Evolutionary conservation across 345 rosid genomes (phyloP).

Genomic region (Eucalyptus regnans): DNA sequence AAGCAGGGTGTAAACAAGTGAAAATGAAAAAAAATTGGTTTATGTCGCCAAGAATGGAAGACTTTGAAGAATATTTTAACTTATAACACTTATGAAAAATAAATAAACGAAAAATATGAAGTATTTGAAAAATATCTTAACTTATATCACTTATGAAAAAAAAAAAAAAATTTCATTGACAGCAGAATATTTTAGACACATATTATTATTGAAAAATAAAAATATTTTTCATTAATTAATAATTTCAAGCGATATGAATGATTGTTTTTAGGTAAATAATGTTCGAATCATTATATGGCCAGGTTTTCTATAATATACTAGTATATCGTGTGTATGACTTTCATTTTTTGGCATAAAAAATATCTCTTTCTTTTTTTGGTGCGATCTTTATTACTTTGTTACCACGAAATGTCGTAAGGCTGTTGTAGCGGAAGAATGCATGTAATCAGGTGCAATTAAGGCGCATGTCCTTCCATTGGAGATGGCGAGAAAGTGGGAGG

Average conservation of each 20-base stretch:
- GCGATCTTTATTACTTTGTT: no score
- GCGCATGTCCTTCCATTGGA: not conserved
- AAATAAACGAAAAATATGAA: not conserved
- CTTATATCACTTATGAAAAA: not conserved
- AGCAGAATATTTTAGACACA: not conserved
- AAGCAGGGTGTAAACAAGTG: not conserved
- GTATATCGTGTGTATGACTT: not conserved
- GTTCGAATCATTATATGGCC: not conserved
- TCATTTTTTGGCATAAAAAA: no score
- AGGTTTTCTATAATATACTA: no score
- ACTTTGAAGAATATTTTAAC: not conserved
- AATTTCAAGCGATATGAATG: not conserved
- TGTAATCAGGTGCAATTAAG: not conserved
- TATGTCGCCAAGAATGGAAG: no score
- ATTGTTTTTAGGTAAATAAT: not conserved
- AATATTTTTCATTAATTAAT: not conserved
- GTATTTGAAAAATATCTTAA: not conserved
- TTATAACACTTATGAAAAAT: not conserved
- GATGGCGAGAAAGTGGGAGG: no score
- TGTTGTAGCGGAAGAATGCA: not conserved
- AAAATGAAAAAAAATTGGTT: not conserved
- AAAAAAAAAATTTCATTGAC: not conserved
- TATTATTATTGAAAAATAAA: no score
- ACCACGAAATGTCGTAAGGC: not conserved
- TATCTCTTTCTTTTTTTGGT: no score